These are phyloP conservation scores for Crithidia fasciculata DNA, from an alignment of 208 protist species.

Conservation along the genomic window DNA sequence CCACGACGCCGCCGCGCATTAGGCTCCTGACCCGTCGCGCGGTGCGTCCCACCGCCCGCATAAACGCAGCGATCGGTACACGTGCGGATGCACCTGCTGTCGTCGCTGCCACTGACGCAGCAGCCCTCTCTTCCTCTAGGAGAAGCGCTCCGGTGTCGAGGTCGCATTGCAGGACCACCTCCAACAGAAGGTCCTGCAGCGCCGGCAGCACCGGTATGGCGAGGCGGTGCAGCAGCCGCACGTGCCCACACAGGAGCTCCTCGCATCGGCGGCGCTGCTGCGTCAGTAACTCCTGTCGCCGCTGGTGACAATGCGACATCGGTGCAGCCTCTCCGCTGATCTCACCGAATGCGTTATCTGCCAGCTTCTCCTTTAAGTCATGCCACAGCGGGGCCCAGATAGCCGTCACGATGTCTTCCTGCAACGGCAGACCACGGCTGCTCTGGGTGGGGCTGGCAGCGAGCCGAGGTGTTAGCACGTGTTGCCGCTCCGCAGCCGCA, in stretches of 20 bases:
- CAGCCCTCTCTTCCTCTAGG: not conserved
- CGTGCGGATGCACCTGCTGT: not conserved
- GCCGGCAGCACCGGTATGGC: not conserved
- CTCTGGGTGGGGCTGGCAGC: too few species aligned
- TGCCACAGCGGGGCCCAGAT: slow-evolving; percentile 21
- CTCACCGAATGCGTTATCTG: too few species aligned
- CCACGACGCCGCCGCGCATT: slow-evolving; percentile 21
- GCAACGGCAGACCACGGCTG: too few species aligned
- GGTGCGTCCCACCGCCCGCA: not conserved
- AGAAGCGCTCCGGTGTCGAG: not conserved
- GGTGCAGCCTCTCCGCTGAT: too few species aligned
- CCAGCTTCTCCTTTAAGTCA: not conserved
- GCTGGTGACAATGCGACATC: not conserved
- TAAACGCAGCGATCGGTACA: not conserved
- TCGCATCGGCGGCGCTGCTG: slow-evolving; percentile 11
- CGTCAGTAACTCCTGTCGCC: not conserved
- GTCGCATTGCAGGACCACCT: slow-evolving; percentile 21
- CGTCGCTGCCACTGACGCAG: not conserved
- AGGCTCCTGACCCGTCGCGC: slow-evolving; percentile 19
- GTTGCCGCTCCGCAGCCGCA: not conserved
- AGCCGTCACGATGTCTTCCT: not conserved
- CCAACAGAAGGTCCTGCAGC: slow-evolving; percentile 22
- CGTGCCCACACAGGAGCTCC: slow-evolving; percentile 22
- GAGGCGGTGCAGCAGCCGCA: slow-evolving; percentile 23
- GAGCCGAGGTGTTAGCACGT: not conserved